phyloP scores from a whole-genome alignment of 2,329 filamentous ascomycete genomes.

The Ramularia collo-cygni region DNA sequence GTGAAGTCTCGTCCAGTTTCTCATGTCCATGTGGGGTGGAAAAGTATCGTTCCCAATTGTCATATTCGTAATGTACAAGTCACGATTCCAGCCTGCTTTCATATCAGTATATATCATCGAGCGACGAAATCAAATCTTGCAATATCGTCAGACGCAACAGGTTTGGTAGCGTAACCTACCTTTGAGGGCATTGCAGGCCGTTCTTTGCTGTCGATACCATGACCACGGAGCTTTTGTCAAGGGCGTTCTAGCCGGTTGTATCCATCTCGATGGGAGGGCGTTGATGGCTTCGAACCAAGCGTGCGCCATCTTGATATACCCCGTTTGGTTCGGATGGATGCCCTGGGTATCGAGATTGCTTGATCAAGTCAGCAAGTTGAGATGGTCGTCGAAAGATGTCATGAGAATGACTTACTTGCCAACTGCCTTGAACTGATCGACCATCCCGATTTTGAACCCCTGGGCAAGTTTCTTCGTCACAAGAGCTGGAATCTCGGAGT shows the following conservation, averaged over 20 bases:
- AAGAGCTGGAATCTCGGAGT: not conserved
- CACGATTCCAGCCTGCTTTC: not conserved
- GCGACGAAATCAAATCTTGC: not conserved
- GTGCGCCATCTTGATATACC: slow-evolving; percentile 1
- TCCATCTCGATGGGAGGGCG: not conserved
- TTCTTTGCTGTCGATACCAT: not conserved
- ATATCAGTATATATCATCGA: not conserved
- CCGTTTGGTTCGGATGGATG: slow-evolving; percentile 1
- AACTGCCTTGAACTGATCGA: not conserved
- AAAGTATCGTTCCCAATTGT: not conserved
- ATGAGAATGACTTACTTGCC: slow-evolving; percentile 1
- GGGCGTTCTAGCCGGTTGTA: not conserved
- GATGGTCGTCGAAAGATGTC: too few relatives aligned
- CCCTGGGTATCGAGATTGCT: not conserved
- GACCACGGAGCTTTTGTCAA: not conserved
- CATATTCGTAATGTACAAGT: not conserved
- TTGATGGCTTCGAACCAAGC: slow-evolving; percentile 3
- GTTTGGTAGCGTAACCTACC: not conserved
- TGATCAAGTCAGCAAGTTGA: not conserved
- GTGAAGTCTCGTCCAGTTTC: not conserved
- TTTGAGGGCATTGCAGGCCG: not conserved
- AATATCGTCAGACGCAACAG: too few relatives aligned
- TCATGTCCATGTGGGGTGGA: slow-evolving; percentile 1
- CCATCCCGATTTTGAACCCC: not conserved
- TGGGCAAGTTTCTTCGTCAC: not conserved